Evolutionary conservation across 805 yeast species (phyloP).

Genomic region (Candida lessepsii): DNA sequence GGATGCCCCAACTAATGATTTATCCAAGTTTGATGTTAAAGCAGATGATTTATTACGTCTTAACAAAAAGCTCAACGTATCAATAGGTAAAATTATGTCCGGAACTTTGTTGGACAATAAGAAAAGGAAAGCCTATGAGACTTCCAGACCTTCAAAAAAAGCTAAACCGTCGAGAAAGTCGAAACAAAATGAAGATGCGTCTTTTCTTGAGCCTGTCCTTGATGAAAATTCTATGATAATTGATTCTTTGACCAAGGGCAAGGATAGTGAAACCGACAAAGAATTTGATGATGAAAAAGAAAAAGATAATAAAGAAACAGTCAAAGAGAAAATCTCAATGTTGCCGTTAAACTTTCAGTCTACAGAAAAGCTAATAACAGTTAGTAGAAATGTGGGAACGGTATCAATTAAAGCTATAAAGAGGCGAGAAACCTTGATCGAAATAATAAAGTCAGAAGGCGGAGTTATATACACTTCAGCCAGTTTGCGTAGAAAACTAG

Average conservation of each 20-base stretch:
- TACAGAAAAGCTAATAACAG: background rate
- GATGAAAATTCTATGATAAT: background rate
- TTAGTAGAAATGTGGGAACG: background rate
- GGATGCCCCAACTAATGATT: background rate
- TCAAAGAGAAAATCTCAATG: background rate
- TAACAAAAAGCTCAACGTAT: constrained; percentile 16
- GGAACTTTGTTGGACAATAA: constrained; percentile 13
- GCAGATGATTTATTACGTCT: constrained; percentile 6
- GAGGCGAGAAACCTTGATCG: constrained; percentile 29
- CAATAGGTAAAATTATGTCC: constrained; percentile 26
- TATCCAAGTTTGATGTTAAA: background rate
- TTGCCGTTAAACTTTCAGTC: constrained; percentile 3
- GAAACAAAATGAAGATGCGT: constrained; percentile 1
- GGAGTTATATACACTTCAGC: constrained; percentile 39
- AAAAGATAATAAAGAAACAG: background rate
- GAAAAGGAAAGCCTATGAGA: constrained; percentile 5
- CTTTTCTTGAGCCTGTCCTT: background rate
- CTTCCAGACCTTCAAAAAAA: background rate
- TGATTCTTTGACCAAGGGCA: background rate
- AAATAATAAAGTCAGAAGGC: constrained; percentile 33
- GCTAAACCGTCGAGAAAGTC: background rate
- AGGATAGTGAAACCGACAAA: constrained; percentile 1
- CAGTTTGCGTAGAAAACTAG: constrained; percentile 31
- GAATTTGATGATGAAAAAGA: background rate
- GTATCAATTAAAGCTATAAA: constrained; percentile 25